Conservation (phyloP, 2,329 filamentous ascomycete species). For the Tolypocladium capitatum region DNA sequence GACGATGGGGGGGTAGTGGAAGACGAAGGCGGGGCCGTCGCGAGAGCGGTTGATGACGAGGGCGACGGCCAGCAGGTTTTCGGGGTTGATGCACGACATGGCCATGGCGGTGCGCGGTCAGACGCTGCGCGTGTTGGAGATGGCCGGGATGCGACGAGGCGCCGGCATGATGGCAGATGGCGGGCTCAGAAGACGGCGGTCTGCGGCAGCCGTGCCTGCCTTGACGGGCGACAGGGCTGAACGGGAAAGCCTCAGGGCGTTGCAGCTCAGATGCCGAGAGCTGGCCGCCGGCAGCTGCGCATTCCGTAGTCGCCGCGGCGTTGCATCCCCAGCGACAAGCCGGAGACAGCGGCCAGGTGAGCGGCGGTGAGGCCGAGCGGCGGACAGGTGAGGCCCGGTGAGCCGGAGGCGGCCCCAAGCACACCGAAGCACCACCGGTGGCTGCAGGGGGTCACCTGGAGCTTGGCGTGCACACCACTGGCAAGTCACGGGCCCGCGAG, state of each 20-base stretch:
- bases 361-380: not conserved
- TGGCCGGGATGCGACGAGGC: not conserved
- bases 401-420: no score
- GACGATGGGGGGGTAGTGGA: conserved; percentile 67
- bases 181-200: not conserved
- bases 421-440: no score
- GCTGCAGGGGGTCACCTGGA: no score
- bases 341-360: not conserved
- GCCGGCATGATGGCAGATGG: not conserved
- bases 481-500: not conserved
- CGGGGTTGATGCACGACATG: conserved; percentile 38
- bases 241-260: no score
- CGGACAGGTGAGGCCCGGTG: not conserved
- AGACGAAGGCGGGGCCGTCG: conserved; percentile 70
- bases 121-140: not conserved
- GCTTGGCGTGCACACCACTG: no score
- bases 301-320: not conserved
- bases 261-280: not conserved
- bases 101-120: not conserved
- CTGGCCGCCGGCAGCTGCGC: not conserved
- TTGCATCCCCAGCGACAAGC: not conserved
- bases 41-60: conserved; percentile 62
- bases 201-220: no score
- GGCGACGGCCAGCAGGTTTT: conserved; percentile 55
- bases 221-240: no score